Percentiles rank a stretch among this genome's conserved stretches.
phyloP scores from a whole-genome alignment of 164 flowering plant species.

The Vitis rupestris region DNA sequence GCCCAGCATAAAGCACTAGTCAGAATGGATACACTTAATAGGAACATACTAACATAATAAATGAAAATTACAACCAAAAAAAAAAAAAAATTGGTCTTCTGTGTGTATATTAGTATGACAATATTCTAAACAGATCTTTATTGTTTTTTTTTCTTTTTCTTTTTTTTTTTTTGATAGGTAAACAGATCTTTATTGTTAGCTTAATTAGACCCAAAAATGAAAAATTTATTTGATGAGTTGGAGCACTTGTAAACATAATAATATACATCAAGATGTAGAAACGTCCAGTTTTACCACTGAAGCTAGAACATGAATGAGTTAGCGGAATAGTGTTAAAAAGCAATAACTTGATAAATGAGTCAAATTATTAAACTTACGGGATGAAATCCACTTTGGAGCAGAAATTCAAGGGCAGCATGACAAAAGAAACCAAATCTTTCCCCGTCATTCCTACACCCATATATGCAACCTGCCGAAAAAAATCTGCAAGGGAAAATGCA shows the following conservation, averaged over 20 bases:
- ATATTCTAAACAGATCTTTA: neutral
- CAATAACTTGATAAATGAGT: neutral
- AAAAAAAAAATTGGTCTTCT: no score
- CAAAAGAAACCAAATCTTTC: constrained; percentile 93
- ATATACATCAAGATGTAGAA: neutral
- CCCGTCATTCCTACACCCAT: constrained; percentile 84
- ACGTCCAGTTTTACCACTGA: neutral
- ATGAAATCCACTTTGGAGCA: constrained; percentile 79
- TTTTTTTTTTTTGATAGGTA: no score
- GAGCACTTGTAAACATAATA: neutral
- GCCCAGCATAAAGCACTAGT: constrained; percentile 13
- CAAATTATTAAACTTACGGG: constrained; percentile 61
- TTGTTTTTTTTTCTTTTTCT: no score
- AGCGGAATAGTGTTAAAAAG: neutral
- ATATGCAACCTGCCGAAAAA: constrained; percentile 72
- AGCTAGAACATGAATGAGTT: no score
- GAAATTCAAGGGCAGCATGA: constrained; percentile 92
- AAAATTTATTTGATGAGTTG: neutral
- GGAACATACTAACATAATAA: neutral
- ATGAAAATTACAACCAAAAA: neutral
- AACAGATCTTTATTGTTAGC: neutral
- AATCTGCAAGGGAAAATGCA: constrained; percentile 41
- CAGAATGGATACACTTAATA: neutral
- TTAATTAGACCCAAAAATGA: neutral
- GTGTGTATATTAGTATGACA: neutral